A percentile compares a stretch with the other conserved stretches of the same genome.
phyloP scores from a whole-genome alignment of 805 yeast genomes.

The Candida xiaguanensis region DNA sequence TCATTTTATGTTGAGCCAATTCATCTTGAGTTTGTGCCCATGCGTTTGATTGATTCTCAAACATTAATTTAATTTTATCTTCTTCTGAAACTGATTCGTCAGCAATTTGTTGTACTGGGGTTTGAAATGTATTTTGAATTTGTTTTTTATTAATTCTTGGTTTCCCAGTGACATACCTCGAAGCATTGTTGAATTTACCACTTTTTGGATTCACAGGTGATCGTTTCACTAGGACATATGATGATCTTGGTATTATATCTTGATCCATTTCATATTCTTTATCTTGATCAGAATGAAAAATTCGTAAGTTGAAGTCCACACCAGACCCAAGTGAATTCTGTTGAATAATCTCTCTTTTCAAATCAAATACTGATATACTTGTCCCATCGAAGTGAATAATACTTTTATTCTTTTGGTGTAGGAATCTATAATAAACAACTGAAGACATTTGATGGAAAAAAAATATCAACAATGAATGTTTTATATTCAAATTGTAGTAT shows the following conservation, averaged over 20 bases:
- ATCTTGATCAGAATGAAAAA: slow-evolving; percentile 55
- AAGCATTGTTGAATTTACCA: slow-evolving; percentile 53
- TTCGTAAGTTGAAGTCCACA: slow-evolving; percentile 71
- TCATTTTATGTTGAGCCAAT: slow-evolving; percentile 80
- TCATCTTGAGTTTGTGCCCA: slow-evolving; percentile 95
- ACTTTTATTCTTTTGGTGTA: slow-evolving; percentile 76
- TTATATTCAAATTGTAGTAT: slow-evolving; percentile 18
- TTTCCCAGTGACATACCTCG: slow-evolving; percentile 69
- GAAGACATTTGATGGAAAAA: slow-evolving; percentile 59
- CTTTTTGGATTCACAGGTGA: slow-evolving; percentile 55
- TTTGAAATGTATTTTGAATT: slow-evolving; percentile 28
- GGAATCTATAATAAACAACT: slow-evolving; percentile 79
- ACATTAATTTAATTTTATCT: slow-evolving; percentile 85
- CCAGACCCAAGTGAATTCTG: slow-evolving; percentile 82
- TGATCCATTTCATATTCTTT: slow-evolving; percentile 84
- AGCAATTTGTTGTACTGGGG: slow-evolving; percentile 15
- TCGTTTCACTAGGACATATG: slow-evolving; percentile 76
- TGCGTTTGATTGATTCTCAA: slow-evolving; percentile 86
- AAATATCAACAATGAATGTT: slow-evolving; percentile 11
- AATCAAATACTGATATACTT: slow-evolving; percentile 90
- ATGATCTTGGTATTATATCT: slow-evolving; percentile 84
- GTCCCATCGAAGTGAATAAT: slow-evolving; percentile 92
- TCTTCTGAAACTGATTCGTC: slow-evolving; percentile 65
- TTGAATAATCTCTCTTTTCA: slow-evolving; percentile 83
- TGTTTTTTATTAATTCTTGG: slow-evolving; percentile 47